Evolutionary conservation across 495 filamentous ascomycete species (phyloP).

Genomic region (Penicillium alfredii): DNA sequence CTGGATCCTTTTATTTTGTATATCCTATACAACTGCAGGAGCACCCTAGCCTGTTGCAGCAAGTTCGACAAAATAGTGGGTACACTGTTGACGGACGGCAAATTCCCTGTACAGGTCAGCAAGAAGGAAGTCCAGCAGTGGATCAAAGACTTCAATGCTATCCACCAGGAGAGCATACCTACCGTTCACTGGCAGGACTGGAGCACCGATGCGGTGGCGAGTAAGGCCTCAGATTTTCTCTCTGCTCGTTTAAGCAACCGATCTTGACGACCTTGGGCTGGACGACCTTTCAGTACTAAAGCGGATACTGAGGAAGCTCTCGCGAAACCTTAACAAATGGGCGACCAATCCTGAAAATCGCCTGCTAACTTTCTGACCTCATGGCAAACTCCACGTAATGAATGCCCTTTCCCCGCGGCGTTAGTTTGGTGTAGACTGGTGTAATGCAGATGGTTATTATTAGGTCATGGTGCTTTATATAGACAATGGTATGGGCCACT

Average conservation of each 20-base stretch:
- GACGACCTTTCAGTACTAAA: background rate
- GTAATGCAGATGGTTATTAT: too few species aligned
- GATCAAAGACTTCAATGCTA: slow-evolving; percentile 2
- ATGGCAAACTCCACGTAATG: too few species aligned
- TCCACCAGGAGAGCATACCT: slow-evolving; percentile 3
- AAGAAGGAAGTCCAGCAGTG: too few species aligned
- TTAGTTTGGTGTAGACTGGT: too few species aligned
- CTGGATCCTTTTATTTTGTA: slow-evolving; percentile 6
- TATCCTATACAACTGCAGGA: slow-evolving; percentile 4
- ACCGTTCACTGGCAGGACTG: slow-evolving; percentile 4
- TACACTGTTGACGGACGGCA: slow-evolving; percentile 2
- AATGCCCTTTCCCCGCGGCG: too few species aligned
- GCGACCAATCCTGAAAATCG: too few species aligned
- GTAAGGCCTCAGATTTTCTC: slow-evolving; percentile 3
- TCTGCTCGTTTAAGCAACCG: slow-evolving; percentile 4
- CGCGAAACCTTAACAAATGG: too few species aligned
- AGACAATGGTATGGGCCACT: too few species aligned
- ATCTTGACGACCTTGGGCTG: slow-evolving; percentile 1
- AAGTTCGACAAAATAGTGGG: slow-evolving; percentile 5
- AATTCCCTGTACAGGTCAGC: slow-evolving; percentile 3
- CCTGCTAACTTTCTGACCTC: too few species aligned
- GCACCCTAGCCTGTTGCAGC: slow-evolving; percentile 4
- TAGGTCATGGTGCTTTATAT: too few species aligned
- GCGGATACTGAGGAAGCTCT: too few species aligned
- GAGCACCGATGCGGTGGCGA: too few species aligned